Evolutionary conservation across 768 basidiomycete species (phyloP), one percentile per base, ranked within the genome.

Genomic region (Pleurotus sapidus): DNA sequence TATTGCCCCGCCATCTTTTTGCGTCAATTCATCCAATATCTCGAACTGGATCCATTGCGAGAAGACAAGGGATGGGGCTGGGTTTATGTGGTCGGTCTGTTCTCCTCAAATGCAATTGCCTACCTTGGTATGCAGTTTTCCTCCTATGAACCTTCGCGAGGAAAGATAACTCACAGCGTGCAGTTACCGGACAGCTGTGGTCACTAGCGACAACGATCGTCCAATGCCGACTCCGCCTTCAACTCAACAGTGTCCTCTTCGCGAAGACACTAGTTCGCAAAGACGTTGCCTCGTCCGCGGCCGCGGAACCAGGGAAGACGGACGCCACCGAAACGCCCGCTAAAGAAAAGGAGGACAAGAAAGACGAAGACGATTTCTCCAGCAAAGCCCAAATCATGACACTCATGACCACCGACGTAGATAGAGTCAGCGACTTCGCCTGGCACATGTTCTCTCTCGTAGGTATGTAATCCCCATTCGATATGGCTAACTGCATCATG

Each of bases 351-450:
- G 53, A 38, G 1, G 66, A 67, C 15, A 68, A 70, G 37, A 72
- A 77, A 48, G 78, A 81, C 6, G 83, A 85, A 57, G 79, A 82
- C 20, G 83, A 84, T 48, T 84, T 86, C 61, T 84, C 83, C 7
- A 84, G 80, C 66, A 86, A 87, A 65, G 82, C 84, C 5, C 84
- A 96, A 72, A 86, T 97, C 64, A 95, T 96, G 93, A 95, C 91
- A 2, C 81, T 96, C 25, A 95, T 96, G 91, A 95, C 94, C 5
- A 94, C 93, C 4, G 94, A 97, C 62, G 92, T 95, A 25, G 93
- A 95, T 68, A 82, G 94, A 55, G 87, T 95, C 60, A 85, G 88
- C 68, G 91, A 95, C 50, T 91, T 95, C 65, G 73, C 85, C 1
- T 90, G 85, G 84, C 88, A 93, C 67, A 61, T 88, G 51, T 92